Percentiles rank a stretch among this genome's conserved stretches.
phyloP scores from a whole-genome alignment of 2,329 filamentous ascomycete genomes.

The Fusarium secorum region DNA sequence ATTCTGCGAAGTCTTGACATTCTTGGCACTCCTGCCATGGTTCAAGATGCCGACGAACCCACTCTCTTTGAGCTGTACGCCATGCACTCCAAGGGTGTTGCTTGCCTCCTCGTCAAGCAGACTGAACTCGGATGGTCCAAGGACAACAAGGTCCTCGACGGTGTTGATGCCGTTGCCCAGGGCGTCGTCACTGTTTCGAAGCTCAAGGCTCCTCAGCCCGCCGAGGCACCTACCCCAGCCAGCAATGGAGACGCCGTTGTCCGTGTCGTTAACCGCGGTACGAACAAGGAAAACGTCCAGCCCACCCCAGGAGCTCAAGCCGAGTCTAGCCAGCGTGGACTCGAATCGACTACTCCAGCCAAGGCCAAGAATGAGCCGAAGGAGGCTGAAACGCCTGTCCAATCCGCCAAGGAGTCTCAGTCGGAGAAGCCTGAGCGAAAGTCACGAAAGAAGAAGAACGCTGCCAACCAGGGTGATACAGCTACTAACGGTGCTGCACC shows the following conservation, averaged over 20 bases:
- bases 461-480: slow-evolving; percentile 55
- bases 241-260: slow-evolving; percentile 50
- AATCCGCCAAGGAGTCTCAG: slow-evolving; percentile 50
- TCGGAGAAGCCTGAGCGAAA: slow-evolving; percentile 70
- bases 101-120: slow-evolving; percentile 84
- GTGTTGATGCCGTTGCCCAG: slow-evolving; percentile 77
- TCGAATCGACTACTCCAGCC: slow-evolving; percentile 46
- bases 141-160: slow-evolving; percentile 85
- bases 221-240: slow-evolving; percentile 43
- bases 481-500: slow-evolving; percentile 52
- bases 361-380: slow-evolving; percentile 57
- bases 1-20: slow-evolving; percentile 90
- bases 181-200: slow-evolving; percentile 79
- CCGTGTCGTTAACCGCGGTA: slow-evolving; percentile 46
- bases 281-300: slow-evolving; percentile 50
- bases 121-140: slow-evolving; percentile 90
- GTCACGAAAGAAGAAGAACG: slow-evolving; percentile 71
- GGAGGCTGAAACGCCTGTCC: slow-evolving; percentile 56
- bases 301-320: slow-evolving; percentile 34
- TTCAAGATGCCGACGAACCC: slow-evolving; percentile 70
- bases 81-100: slow-evolving; percentile 98
- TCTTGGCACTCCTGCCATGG: slow-evolving; percentile 73
- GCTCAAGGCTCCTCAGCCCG: slow-evolving; percentile 63
- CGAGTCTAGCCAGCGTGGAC: slow-evolving; percentile 44
- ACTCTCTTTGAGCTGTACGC: slow-evolving; percentile 93